Percentiles rank a stretch among this genome's conserved stretches.
Conservation (phyloP, 495 filamentous ascomycete genomes). For the Podospora conica region DNA sequence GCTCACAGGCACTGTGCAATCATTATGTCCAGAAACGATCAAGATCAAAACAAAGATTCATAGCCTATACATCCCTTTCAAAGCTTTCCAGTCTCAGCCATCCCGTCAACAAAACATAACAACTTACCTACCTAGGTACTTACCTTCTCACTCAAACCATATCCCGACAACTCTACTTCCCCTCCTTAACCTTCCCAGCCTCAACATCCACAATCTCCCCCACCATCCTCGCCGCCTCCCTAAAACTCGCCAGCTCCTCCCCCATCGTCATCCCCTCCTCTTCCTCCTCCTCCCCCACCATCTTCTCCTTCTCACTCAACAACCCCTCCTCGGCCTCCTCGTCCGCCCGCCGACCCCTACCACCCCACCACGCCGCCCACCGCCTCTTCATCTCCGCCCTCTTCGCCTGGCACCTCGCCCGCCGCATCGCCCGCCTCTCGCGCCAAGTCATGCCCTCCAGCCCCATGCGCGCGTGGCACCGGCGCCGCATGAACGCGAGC, state of each 20-base stretch:
- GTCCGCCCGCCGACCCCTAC: neutral
- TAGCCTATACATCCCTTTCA: too few relatives aligned
- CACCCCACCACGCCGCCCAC: neutral
- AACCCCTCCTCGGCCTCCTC: neutral
- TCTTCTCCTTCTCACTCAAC: neutral
- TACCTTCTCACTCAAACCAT: neutral
- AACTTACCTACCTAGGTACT: neutral
- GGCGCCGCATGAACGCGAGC: neutral
- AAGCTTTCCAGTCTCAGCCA: neutral
- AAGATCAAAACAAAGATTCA: too few relatives aligned
- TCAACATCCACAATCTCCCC: slow-evolving; percentile 41
- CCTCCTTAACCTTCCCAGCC: slow-evolving; percentile 19
- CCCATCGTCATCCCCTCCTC: neutral
- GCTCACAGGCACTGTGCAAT: neutral
- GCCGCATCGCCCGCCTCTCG: neutral
- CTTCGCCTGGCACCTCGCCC: neutral
- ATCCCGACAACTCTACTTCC: neutral
- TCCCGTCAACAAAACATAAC: neutral
- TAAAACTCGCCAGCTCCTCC: slow-evolving; percentile 43
- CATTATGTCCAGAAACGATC: neutral
- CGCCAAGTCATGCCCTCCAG: neutral
- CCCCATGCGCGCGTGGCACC: neutral
- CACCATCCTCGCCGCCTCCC: slow-evolving; percentile 41
- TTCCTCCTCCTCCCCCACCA: neutral
- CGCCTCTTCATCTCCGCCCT: slow-evolving; percentile 1